Percentiles rank a stretch among this genome's conserved stretches.
Conservation (phyloP, 768 basidiomycete genomes). For the Trametes meyenii region DNA sequence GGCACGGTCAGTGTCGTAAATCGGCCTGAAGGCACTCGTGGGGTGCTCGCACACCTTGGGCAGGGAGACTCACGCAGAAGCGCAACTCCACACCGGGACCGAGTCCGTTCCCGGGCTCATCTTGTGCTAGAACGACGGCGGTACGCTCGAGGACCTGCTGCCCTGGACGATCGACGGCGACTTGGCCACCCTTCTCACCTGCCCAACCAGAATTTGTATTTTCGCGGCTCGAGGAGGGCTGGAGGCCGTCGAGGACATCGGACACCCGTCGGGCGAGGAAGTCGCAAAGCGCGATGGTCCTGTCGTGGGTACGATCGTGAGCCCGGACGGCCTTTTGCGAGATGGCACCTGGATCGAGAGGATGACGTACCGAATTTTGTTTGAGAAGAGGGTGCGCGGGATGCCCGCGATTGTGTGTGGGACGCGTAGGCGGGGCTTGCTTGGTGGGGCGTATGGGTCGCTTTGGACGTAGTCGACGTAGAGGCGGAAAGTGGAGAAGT, state of each 20-base stretch:
- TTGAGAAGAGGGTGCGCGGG: slow-evolving; percentile 8
- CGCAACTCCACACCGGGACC: slow-evolving; percentile 18
- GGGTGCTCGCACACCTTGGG: slow-evolving; percentile 4
- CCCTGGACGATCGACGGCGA: slow-evolving; percentile 20
- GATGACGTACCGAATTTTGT: slow-evolving; percentile 9
- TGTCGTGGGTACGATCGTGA: neutral
- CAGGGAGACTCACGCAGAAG: slow-evolving; percentile 21
- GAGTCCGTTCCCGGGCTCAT: neutral
- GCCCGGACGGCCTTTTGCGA: neutral
- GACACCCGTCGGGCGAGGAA: slow-evolving; percentile 14
- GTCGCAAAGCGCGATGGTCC: slow-evolving; percentile 19
- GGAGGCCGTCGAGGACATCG: neutral
- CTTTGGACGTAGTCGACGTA: slow-evolving; percentile 20
- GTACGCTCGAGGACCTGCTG: slow-evolving; percentile 24
- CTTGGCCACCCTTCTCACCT: slow-evolving; percentile 19
- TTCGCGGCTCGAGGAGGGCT: neutral
- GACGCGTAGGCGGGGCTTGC: slow-evolving; percentile 17
- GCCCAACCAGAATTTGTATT: slow-evolving; percentile 3
- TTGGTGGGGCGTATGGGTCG: slow-evolving; percentile 25
- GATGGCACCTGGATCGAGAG: too few relatives aligned
- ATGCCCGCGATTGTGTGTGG: slow-evolving; percentile 10
- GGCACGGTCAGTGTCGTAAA: neutral
- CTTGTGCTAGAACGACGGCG: slow-evolving; percentile 6
- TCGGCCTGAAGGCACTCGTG: neutral
- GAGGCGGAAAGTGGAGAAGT: slow-evolving; percentile 9